phyloP scores from a whole-genome alignment of 2,329 filamentous ascomycete species.

The Pseudogymnoascus sp. region DNA sequence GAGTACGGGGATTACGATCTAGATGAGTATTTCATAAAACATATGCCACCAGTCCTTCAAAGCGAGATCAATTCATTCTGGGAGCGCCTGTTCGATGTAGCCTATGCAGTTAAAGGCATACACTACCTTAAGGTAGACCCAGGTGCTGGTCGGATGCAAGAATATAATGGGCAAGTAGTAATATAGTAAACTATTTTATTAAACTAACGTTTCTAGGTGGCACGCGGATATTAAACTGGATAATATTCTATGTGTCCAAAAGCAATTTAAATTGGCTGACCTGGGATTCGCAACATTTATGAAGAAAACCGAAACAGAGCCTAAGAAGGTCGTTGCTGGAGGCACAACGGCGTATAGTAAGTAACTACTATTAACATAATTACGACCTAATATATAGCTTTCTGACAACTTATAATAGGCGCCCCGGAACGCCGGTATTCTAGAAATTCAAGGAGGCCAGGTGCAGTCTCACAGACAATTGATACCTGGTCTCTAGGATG shows the following conservation, averaged over 20 bases:
- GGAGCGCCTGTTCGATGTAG: slow-evolving; percentile 28
- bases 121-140: slow-evolving; percentile 20
- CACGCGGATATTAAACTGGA: slow-evolving; percentile 33
- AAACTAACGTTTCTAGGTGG: slow-evolving; percentile 26
- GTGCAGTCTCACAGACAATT: slow-evolving; percentile 15
- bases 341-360: slow-evolving; percentile 33
- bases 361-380: neutral
- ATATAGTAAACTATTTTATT: neutral
- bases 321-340: slow-evolving; percentile 18
- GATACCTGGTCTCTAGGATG: slow-evolving; percentile 37
- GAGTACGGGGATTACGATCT: slow-evolving; percentile 32
- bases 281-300: slow-evolving; percentile 30
- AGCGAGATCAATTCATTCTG: slow-evolving; percentile 28
- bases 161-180: slow-evolving; percentile 20
- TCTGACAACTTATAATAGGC: neutral
- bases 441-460: slow-evolving; percentile 1
- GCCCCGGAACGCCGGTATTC: neutral
- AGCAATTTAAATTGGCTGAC: slow-evolving; percentile 33
- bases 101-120: slow-evolving; percentile 24
- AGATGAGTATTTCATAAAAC: slow-evolving; percentile 24
- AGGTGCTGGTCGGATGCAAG: neutral
- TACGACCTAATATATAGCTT: neutral
- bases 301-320: slow-evolving; percentile 6
- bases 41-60: slow-evolving; percentile 23
- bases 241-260: slow-evolving; percentile 29